Base-by-base conservation (phyloP, 2,329 filamentous ascomycete species). In the Cucurbitaria berberidis region DNA sequence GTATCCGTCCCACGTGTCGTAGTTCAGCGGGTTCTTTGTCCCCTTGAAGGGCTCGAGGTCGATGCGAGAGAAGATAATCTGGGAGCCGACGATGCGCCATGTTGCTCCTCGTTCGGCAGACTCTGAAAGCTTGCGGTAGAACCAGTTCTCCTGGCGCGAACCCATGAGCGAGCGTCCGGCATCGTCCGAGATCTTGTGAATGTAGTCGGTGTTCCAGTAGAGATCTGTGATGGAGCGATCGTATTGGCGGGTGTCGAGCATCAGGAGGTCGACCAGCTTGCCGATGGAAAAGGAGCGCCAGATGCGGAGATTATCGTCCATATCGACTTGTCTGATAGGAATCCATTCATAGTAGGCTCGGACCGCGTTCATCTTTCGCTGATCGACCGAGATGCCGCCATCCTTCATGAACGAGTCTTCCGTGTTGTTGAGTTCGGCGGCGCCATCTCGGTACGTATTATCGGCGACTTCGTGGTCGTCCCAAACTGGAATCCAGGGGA, bases 71-170 rank as follows among this genome's bases (percentile, higher is more conserved):
- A 91, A 90, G 43, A 90, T 76, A 36, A 88, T 84, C 69, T 91
- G 89, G 22, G 86, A 88, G 9, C 89, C 89, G 38, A 92, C 81
- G 16, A 92, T 70, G 35, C 89, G 80, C 89, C 89, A 92, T 0
- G 82, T 81, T 0, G 88, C 86, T 21, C 85, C 86, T n/a, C 88
- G 82, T 15, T 83, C 64, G n/a, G 82, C 78, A 0, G 86, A 88
- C 43, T 81, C 70, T 5, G 79, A 80, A 7, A 90, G 76, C 36
- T 80, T 76, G 40, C 64, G 64, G 61, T 75, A 75, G 57, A 76
- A 74, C 89, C 89, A 92, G 62, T 84, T 83, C 72, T 92, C 89
- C 68, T 92, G 89, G 10, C 83, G 82, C 1, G 81, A 78, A 2
- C 89, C 89, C 88, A 92, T 91, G 60, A 92, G 76, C 0, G 82